A percentile compares a stretch with the other conserved stretches of the same genome.
phyloP scores from a whole-genome alignment of 2,329 filamentous ascomycete genomes.

The Aureobasidium mangrovei region DNA sequence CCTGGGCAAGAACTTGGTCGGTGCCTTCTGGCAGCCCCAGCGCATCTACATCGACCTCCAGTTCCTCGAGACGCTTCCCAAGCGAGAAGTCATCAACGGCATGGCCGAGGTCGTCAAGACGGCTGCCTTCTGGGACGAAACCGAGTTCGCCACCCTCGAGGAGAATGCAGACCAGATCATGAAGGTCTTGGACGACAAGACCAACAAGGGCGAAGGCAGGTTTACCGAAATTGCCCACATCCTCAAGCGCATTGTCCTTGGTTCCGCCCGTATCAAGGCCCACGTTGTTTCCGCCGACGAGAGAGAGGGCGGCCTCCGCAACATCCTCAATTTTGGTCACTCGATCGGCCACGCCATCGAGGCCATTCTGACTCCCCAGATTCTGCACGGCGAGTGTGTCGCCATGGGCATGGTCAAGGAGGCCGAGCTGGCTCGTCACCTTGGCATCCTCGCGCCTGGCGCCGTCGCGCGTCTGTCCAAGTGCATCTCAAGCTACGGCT shows the following conservation, averaged over 20 bases:
- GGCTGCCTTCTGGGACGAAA: slow-evolving; percentile 88
- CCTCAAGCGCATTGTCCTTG: slow-evolving; percentile 61
- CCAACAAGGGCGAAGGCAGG: slow-evolving; percentile 47
- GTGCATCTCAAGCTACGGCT: slow-evolving; percentile 86
- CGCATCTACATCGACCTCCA: slow-evolving; percentile 89
- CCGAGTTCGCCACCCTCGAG: slow-evolving; percentile 77
- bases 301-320: slow-evolving; percentile 84
- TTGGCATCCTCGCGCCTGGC: slow-evolving; percentile 75
- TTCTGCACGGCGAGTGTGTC: slow-evolving; percentile 91
- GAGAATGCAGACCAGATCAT: slow-evolving; percentile 71
- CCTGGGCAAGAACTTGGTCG: slow-evolving; percentile 90
- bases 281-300: slow-evolving; percentile 91
- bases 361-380: slow-evolving; percentile 87
- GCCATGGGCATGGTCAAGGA: slow-evolving; percentile 99
- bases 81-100: slow-evolving; percentile 91
- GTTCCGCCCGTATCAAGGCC: slow-evolving; percentile 87
- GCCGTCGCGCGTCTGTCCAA: slow-evolving; percentile 86
- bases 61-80: slow-evolving; percentile 83
- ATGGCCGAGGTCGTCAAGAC: slow-evolving; percentile 89
- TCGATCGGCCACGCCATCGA: slow-evolving; percentile 97
- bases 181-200: slow-evolving; percentile 54
- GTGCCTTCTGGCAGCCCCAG: slow-evolving; percentile 91
- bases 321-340: slow-evolving; percentile 94
- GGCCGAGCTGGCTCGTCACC: slow-evolving; percentile 80
- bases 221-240: slow-evolving; percentile 55